Evolutionary conservation across 208 protist species (phyloP).

Genomic region (Wallacemonas sp.): DNA sequence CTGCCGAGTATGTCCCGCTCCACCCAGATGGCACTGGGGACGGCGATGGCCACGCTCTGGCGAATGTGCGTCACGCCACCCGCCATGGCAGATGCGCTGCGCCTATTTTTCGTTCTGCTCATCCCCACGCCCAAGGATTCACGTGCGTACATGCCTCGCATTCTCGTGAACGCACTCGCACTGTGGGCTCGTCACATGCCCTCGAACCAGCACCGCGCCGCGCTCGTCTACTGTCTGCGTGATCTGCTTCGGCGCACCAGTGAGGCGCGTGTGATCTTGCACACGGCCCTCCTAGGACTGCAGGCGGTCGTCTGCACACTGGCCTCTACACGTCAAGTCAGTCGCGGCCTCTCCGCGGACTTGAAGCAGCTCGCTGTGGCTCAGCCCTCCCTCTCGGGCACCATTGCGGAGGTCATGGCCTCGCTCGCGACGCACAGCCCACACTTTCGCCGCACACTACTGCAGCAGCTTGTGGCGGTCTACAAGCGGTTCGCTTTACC

Average conservation of each 20-base stretch:
- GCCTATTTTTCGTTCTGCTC: conserved; percentile 60
- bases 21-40: conserved; percentile 35
- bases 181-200: conserved; percentile 46
- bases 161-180: conserved; percentile 48
- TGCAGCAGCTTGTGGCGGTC: conserved; percentile 4
- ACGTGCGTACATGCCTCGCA: conserved; percentile 51
- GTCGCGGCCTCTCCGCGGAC: conserved; percentile 33
- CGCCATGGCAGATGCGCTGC: conserved; percentile 41
- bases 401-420: conserved; percentile 23
- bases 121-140: conserved; percentile 36
- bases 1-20: conserved; percentile 33
- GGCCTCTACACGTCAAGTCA: conserved; percentile 44
- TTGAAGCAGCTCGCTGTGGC: conserved; percentile 30
- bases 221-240: conserved; percentile 38
- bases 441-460: conserved; percentile 4
- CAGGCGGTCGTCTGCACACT: conserved; percentile 42
- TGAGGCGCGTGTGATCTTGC: conserved; percentile 37
- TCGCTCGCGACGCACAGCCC: conserved; percentile 20
- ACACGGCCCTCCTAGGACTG: conserved; percentile 54
- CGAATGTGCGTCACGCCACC: conserved; percentile 22
- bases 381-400: conserved; percentile 31
- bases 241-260: conserved; percentile 35
- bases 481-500: conserved; percentile 2
- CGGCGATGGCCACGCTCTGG: conserved; percentile 43
- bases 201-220: conserved; percentile 47